phyloP scores from a whole-genome alignment of 2,329 filamentous ascomycete genomes.

The Penicillium sp. region DNA sequence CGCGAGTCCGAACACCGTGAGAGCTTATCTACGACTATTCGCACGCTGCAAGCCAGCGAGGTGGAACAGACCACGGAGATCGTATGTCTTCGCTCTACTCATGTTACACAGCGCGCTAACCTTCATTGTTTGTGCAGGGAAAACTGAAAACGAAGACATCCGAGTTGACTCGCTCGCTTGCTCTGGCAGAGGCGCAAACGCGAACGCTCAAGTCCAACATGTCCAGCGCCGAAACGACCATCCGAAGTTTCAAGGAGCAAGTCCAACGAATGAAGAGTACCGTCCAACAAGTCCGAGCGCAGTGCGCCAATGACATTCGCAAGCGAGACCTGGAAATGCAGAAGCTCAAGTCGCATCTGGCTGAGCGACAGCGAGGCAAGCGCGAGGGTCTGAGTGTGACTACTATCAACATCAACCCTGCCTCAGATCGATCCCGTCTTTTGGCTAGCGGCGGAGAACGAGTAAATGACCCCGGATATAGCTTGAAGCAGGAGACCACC shows the following conservation, averaged over 20 bases:
- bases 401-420: constrained; percentile 48
- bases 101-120: background rate
- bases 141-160: constrained; percentile 54
- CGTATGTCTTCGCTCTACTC: constrained; percentile 39
- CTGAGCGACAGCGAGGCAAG: constrained; percentile 62
- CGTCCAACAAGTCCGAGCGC: constrained; percentile 76
- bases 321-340: constrained; percentile 89
- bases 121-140: constrained; percentile 36
- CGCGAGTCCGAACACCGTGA: constrained; percentile 88
- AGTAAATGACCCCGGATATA: constrained; percentile 60
- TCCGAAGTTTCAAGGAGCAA: constrained; percentile 79
- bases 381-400: constrained; percentile 53
- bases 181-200: constrained; percentile 67
- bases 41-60: constrained; percentile 70
- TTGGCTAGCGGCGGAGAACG: constrained; percentile 38
- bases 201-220: constrained; percentile 67
- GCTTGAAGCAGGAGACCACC: constrained; percentile 80
- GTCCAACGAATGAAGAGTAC: constrained; percentile 73
- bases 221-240: constrained; percentile 69
- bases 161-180: constrained; percentile 57
- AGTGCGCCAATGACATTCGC: constrained; percentile 86
- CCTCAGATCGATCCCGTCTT: constrained; percentile 35
- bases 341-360: constrained; percentile 80
- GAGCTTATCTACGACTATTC: constrained; percentile 73
- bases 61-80: constrained; percentile 70